A percentile compares a stretch with the other conserved stretches of the same genome.
These are phyloP conservation scores for Saccharomyces mikatae DNA, from an alignment of 805 yeast species.

Conservation along the genomic window DNA sequence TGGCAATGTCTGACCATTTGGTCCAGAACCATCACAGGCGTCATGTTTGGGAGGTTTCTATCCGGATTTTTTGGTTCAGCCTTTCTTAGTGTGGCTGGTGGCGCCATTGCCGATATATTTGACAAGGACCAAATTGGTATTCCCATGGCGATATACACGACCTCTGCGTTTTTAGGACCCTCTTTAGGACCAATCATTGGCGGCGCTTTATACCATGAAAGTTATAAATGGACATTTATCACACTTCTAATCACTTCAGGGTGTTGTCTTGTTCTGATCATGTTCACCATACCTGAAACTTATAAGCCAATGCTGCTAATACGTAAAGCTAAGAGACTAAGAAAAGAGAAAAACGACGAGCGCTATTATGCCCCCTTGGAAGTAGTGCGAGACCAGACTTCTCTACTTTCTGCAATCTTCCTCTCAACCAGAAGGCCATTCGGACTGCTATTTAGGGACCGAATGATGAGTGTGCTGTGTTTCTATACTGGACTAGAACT, in stretches of 20 bases:
- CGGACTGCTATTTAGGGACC: constrained; percentile 40
- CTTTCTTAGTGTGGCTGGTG: constrained; percentile 70
- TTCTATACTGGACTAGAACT: constrained; percentile 50
- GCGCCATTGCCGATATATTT: constrained; percentile 66
- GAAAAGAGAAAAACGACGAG: constrained; percentile 48
- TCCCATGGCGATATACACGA: constrained; percentile 60
- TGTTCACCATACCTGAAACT: constrained; percentile 54
- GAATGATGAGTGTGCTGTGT: constrained; percentile 48
- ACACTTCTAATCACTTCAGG: constrained; percentile 58
- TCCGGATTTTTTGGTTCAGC: constrained; percentile 71
- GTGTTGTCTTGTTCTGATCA: constrained; percentile 39
- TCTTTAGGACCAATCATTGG: constrained; percentile 59
- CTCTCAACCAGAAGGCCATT: constrained; percentile 47
- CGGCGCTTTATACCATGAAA: constrained; percentile 40
- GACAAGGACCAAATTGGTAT: constrained; percentile 51
- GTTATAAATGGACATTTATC: constrained; percentile 69
- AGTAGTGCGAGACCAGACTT: constrained; percentile 36
- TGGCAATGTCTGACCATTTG: constrained; percentile 51
- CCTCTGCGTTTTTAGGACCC: constrained; percentile 65
- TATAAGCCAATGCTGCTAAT: constrained; percentile 46
- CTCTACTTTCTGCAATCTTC: constrained; percentile 34
- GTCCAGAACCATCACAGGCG: constrained; percentile 52
- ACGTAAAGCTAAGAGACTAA: constrained; percentile 43
- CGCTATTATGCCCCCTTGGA: constrained; percentile 36
- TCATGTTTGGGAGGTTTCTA: constrained; percentile 56